These are phyloP conservation scores for Passalora sequoiae DNA, from an alignment of 2,329 filamentous ascomycete species.

Conservation along the genomic window DNA sequence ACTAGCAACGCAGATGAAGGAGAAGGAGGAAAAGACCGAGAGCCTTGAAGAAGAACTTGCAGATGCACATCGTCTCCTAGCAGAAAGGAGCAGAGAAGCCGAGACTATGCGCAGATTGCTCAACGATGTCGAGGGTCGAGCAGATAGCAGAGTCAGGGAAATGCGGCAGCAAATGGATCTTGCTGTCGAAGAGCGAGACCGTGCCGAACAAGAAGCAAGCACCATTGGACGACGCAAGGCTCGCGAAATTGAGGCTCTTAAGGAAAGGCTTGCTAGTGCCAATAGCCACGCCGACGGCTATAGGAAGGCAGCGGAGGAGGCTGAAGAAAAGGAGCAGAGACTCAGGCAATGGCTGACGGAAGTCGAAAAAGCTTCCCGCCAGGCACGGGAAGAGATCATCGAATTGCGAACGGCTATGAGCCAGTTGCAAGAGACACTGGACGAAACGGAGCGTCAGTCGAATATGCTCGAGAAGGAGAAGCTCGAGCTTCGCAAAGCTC, in stretches of 20 bases:
- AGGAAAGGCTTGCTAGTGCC: conserved; percentile 69
- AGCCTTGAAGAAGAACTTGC: conserved; percentile 86
- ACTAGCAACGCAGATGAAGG: conserved; percentile 84
- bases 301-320: conserved; percentile 69
- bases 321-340: conserved; percentile 67
- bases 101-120: conserved; percentile 92
- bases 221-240: conserved; percentile 69
- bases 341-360: conserved; percentile 70
- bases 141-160: conserved; percentile 76
- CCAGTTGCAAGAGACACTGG: conserved; percentile 72
- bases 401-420: conserved; percentile 73
- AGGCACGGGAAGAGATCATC: conserved; percentile 64
- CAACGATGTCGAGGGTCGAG: conserved; percentile 75
- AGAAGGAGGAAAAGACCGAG: conserved; percentile 74
- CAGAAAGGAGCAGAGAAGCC: conserved; percentile 81
- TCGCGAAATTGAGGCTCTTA: conserved; percentile 82
- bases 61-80: conserved; percentile 79
- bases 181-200: conserved; percentile 88
- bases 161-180: conserved; percentile 85
- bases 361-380: conserved; percentile 64
- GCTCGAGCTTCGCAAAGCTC: conserved; percentile 38
- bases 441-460: conserved; percentile 80
- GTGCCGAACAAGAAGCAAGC: conserved; percentile 83
- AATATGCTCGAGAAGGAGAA: conserved; percentile 80
- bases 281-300: conserved; percentile 70